phyloP scores from a whole-genome alignment of 768 basidiomycete species.

The Crucibulum laeve region DNA sequence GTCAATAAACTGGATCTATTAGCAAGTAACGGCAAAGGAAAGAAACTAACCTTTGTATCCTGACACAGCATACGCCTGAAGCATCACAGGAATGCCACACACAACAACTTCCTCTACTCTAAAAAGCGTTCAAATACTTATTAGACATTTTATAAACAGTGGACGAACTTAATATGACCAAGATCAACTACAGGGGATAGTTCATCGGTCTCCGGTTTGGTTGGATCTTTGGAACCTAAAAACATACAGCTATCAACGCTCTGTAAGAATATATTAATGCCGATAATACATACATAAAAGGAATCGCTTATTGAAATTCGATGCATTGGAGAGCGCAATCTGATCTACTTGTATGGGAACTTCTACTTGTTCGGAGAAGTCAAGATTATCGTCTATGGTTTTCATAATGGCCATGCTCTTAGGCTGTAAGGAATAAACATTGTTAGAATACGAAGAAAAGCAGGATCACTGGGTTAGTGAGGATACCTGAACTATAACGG shows the following conservation, averaged over 20 bases:
- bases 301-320: not conserved
- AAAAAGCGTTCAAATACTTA: not conserved
- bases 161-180: not conserved
- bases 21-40: not conserved
- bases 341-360: not conserved
- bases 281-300: not conserved
- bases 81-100: not conserved
- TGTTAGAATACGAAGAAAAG: not conserved
- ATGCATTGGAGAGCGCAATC: not conserved
- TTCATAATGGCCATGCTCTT: not conserved
- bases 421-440: not conserved
- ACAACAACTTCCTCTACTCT: not conserved
- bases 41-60: not conserved
- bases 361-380: not conserved
- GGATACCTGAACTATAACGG: not conserved
- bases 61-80: not conserved
- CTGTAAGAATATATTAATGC: no score
- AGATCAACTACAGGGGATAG: not conserved
- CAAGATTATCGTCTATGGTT: not conserved
- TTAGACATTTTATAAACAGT: not conserved
- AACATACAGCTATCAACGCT: not conserved
- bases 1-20: not conserved
- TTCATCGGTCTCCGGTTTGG: not conserved
- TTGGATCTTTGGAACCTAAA: not conserved
- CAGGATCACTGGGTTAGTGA: no score